Percentiles rank a stretch among this genome's conserved stretches.
phyloP scores from a whole-genome alignment of 257 asterid genomes.

The Rauvolfia tetraphylla region DNA sequence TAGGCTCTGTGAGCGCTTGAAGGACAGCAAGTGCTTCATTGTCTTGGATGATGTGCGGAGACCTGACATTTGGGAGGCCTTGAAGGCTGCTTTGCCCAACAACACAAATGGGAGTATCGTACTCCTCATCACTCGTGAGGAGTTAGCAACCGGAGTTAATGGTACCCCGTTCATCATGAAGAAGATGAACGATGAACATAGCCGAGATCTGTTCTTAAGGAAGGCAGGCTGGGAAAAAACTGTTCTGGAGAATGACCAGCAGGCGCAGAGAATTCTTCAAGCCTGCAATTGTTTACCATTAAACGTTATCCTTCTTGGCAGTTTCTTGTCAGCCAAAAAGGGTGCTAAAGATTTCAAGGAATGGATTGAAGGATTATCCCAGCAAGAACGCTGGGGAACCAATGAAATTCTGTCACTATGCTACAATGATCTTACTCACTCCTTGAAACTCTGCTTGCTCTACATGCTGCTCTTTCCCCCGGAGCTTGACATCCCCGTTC shows the following conservation, averaged over 20 bases:
- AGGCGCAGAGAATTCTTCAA: background rate
- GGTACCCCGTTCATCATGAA: background rate
- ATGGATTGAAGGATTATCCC: background rate
- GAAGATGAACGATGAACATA: background rate
- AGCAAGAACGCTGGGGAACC: background rate
- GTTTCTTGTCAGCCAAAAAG: slow-evolving; percentile 18
- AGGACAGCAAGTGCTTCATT: slow-evolving; percentile 20
- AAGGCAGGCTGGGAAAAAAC: slow-evolving; percentile 27
- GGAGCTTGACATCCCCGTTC: slow-evolving; percentile 34
- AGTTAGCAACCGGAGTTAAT: background rate
- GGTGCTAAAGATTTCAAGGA: background rate
- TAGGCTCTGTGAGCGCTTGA: slow-evolving; percentile 13
- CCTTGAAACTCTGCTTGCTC: slow-evolving; percentile 26
- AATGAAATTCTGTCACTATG: slow-evolving; percentile 21
- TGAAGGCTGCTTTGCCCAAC: slow-evolving; percentile 18
- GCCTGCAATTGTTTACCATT: slow-evolving; percentile 23
- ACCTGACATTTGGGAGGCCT: slow-evolving; percentile 9
- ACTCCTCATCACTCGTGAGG: slow-evolving; percentile 17
- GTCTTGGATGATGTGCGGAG: slow-evolving; percentile 28
- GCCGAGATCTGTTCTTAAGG: slow-evolving; percentile 16
- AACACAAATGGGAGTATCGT: slow-evolving; percentile 17
- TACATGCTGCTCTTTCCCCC: slow-evolving; percentile 36
- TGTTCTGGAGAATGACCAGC: too few species aligned
- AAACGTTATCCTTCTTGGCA: slow-evolving; percentile 33
- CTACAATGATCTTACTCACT: slow-evolving; percentile 19